phyloP scores from a whole-genome alignment of 2,329 filamentous ascomycete species.

The Tricladium varicosporioides region DNA sequence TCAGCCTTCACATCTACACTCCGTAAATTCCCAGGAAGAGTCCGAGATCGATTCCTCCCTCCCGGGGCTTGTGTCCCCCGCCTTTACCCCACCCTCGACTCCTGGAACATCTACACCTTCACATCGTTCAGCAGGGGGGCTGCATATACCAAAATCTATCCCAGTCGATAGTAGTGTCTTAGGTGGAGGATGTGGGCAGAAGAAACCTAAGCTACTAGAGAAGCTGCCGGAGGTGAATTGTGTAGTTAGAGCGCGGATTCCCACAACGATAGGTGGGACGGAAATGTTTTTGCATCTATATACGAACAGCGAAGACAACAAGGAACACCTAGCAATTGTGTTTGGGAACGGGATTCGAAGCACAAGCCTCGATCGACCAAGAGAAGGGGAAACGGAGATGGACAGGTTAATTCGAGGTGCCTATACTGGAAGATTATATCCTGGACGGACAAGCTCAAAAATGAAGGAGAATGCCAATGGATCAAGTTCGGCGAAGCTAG shows the following conservation, averaged over 20 bases:
- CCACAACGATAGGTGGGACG: constrained; percentile 64
- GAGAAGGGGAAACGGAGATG: constrained; percentile 78
- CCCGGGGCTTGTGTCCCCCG: constrained; percentile 70
- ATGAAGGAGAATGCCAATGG: constrained; percentile 11
- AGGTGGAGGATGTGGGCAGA: constrained; percentile 56
- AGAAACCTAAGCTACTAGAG: constrained; percentile 70
- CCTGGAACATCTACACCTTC: constrained; percentile 56
- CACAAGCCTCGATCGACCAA: constrained; percentile 65
- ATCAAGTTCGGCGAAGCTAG: not conserved
- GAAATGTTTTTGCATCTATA: constrained; percentile 98
- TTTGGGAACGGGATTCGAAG: constrained; percentile 85
- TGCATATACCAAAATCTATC: constrained; percentile 30
- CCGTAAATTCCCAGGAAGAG: constrained; percentile 13
- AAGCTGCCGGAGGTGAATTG: constrained; percentile 84
- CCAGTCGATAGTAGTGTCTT: constrained; percentile 58
- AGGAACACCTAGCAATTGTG: constrained; percentile 96
- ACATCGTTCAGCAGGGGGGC: constrained; percentile 27
- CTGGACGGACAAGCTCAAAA: constrained; percentile 66
- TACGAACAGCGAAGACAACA: constrained; percentile 86
- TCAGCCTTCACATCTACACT: constrained; percentile 10
- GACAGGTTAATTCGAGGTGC: constrained; percentile 93
- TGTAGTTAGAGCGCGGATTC: constrained; percentile 90
- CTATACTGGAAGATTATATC: constrained; percentile 83
- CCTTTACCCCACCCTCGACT: constrained; percentile 72
- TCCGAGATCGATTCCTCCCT: constrained; percentile 20